These are phyloP conservation scores for Eucalyptus erythrocorys DNA, from an alignment of 345 rosid species.

Conservation along the genomic window DNA sequence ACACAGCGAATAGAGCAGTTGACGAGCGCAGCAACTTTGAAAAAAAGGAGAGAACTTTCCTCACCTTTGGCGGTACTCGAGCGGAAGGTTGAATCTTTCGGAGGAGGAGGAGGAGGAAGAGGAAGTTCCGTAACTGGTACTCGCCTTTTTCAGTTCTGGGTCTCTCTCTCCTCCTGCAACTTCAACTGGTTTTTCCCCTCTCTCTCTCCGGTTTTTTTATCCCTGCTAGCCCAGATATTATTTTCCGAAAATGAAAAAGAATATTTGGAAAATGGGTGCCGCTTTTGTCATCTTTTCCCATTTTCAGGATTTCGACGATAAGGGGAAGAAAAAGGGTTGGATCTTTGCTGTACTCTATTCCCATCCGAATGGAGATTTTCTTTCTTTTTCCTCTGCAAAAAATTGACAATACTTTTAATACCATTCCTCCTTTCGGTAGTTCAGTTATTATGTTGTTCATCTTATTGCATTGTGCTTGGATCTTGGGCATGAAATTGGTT, in stretches of 20 bases:
- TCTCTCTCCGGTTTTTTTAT: not conserved
- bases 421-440: not conserved
- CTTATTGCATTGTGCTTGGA: not conserved
- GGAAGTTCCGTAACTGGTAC: not conserved
- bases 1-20: not conserved
- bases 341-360: not conserved
- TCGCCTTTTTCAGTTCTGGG: not conserved
- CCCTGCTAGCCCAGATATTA: not conserved
- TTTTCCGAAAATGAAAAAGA: not conserved
- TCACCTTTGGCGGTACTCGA: not conserved
- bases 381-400: not conserved
- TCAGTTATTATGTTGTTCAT: not conserved
- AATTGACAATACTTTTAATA: not conserved
- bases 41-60: not conserved
- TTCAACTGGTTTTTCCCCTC: not conserved
- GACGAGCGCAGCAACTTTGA: not conserved
- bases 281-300: not conserved
- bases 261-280: not conserved
- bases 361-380: not conserved
- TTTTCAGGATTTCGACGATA: not conserved
- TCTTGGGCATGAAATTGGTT: not conserved
- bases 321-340: not conserved
- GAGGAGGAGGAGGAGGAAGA: not conserved
- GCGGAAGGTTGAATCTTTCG: not conserved
- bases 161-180: not conserved